Evolutionary conservation across 2,329 filamentous ascomycete species (phyloP).

Genomic region (Sporothrix globosa): DNA sequence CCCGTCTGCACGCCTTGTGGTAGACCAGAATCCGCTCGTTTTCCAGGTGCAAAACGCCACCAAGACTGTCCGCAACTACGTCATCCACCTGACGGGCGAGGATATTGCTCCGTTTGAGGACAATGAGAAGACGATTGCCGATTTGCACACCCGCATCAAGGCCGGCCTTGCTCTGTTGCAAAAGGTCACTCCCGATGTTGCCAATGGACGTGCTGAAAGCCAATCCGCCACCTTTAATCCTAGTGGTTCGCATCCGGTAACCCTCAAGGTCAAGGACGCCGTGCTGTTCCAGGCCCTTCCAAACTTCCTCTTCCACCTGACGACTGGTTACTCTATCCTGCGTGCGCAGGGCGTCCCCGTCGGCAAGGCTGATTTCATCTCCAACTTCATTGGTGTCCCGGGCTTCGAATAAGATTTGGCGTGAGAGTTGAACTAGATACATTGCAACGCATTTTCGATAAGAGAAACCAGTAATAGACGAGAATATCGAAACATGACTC

Average conservation of each 20-base stretch:
- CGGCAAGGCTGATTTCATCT: slow-evolving; percentile 60
- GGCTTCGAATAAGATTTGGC: slow-evolving; percentile 20
- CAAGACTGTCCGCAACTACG: slow-evolving; percentile 39
- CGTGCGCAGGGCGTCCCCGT: slow-evolving; percentile 59
- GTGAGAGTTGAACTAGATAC: neutral
- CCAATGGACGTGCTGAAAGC: slow-evolving; percentile 39
- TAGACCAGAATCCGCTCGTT: slow-evolving; percentile 46
- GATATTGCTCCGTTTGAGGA: slow-evolving; percentile 36
- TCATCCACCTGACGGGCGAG: slow-evolving; percentile 40
- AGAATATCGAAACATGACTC: neutral
- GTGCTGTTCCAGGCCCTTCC: slow-evolving; percentile 53
- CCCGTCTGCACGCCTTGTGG: slow-evolving; percentile 39
- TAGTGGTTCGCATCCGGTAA: slow-evolving; percentile 17
- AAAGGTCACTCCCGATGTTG: slow-evolving; percentile 38
- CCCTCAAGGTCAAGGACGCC: slow-evolving; percentile 44
- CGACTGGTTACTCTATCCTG: slow-evolving; percentile 60
- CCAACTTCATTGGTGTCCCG: slow-evolving; percentile 31
- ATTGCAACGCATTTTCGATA: neutral
- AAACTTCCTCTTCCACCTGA: slow-evolving; percentile 64
- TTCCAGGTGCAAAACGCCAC: slow-evolving; percentile 45
- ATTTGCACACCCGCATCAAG: slow-evolving; percentile 42
- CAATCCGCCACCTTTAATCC: slow-evolving; percentile 32
- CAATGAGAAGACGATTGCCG: slow-evolving; percentile 43
- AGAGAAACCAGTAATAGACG: neutral
- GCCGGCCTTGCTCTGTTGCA: slow-evolving; percentile 41